A percentile compares a stretch with the other conserved stretches of the same genome.
Conservation (phyloP, 768 basidiomycete genomes). For the Royoungia palumana region DNA sequence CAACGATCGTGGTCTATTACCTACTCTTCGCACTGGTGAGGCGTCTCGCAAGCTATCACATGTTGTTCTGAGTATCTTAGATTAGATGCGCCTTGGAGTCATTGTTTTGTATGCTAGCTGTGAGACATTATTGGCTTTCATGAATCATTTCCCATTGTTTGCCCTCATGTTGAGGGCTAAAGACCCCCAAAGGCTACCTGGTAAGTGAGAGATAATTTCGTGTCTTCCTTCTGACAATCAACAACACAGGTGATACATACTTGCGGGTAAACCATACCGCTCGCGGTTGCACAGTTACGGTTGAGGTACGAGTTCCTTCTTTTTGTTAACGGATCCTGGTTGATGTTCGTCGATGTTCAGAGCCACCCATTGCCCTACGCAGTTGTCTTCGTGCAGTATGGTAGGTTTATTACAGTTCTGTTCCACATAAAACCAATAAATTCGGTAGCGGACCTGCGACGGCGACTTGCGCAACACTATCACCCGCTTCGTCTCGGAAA, state of each 20-base stretch:
- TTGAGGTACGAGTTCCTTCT: constrained; percentile 15
- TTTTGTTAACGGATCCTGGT: neutral
- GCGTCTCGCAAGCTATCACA: neutral
- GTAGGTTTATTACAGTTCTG: constrained; percentile 25
- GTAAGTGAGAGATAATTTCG: constrained; percentile 34
- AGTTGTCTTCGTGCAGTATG: constrained; percentile 57
- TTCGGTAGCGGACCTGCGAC: constrained; percentile 45
- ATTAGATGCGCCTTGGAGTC: constrained; percentile 50
- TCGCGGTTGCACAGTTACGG: constrained; percentile 17
- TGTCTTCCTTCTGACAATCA: neutral
- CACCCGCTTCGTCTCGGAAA: constrained; percentile 54
- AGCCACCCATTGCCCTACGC: constrained; percentile 52
- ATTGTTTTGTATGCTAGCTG: constrained; percentile 60
- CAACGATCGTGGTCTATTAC: constrained; percentile 87
- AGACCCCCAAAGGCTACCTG: constrained; percentile 80
- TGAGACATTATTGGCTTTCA: constrained; percentile 65
- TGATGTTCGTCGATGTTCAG: constrained; percentile 30
- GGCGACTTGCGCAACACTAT: constrained; percentile 50
- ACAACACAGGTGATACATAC: constrained; percentile 26
- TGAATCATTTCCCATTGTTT: constrained; percentile 94
- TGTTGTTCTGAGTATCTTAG: neutral
- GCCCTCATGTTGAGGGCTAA: constrained; percentile 80
- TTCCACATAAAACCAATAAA: neutral
- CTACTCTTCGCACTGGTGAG: constrained; percentile 67
- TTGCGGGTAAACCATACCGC: constrained; percentile 25